phyloP scores from a whole-genome alignment of 2,329 filamentous ascomycete species.

The Furcasterigmium sp. region DNA sequence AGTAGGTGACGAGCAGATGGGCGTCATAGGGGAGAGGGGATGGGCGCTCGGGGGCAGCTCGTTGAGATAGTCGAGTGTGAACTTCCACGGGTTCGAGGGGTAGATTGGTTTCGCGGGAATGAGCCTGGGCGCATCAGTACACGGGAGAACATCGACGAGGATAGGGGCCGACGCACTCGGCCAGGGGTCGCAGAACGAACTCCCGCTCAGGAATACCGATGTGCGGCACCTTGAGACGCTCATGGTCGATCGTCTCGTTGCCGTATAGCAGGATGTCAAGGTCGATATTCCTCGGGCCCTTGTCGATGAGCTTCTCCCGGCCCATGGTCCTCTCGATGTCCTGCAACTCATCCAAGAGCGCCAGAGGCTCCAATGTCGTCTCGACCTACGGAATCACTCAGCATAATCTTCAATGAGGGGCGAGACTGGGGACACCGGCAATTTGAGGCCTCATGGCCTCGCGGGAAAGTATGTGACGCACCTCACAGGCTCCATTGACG shows the following conservation, averaged over 20 bases:
- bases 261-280: conserved; percentile 87
- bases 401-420: neutral
- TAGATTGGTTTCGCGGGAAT: conserved; percentile 50
- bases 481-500: conserved; percentile 89
- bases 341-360: conserved; percentile 76
- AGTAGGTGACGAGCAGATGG: conserved; percentile 36
- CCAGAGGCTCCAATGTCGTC: conserved; percentile 69
- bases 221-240: conserved; percentile 81
- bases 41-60: conserved; percentile 43
- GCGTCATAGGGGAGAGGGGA: conserved; percentile 55
- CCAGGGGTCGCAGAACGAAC: conserved; percentile 85
- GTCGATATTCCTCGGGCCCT: conserved; percentile 92
- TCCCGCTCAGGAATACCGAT: conserved; percentile 81
- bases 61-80: conserved; percentile 56
- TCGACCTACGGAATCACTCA: conserved; percentile 56
- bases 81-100: conserved; percentile 51
- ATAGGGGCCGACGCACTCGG: conserved; percentile 51
- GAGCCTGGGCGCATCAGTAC: conserved; percentile 33
- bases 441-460: no score
- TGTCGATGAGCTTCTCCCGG: conserved; percentile 79
- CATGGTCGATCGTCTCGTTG: conserved; percentile 56
- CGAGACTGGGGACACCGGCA: neutral
- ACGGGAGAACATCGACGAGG: neutral
- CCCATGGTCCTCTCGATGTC: conserved; percentile 76
- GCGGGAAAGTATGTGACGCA: conserved; percentile 49